Evolutionary conservation across 331 rosid genomes (phyloP).

Genomic region (Saraca asoca): DNA sequence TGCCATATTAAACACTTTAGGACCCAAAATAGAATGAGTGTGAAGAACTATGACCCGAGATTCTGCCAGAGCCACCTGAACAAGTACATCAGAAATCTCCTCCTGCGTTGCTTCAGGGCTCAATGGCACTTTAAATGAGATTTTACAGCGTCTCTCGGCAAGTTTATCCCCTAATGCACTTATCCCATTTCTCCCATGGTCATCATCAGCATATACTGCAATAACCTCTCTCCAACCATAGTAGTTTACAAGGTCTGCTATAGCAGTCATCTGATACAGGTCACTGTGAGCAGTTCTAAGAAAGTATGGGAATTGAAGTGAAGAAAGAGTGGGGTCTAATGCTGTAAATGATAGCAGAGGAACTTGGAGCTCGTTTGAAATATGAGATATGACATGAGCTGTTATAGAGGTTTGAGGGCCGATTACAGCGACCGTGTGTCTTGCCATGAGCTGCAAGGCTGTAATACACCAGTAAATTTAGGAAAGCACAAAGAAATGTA

Average conservation of each 20-base stretch:
- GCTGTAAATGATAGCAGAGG: conserved; percentile 84
- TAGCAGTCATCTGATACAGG: conserved; percentile 79
- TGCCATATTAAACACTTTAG: conserved; percentile 59
- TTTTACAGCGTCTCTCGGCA: conserved; percentile 74
- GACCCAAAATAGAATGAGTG: conserved; percentile 48
- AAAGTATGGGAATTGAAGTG: conserved; percentile 92
- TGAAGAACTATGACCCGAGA: conserved; percentile 80
- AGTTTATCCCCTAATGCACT: conserved; percentile 71
- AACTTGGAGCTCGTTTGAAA: conserved; percentile 88
- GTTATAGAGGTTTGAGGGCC: conserved; percentile 87
- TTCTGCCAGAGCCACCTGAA: conserved; percentile 78
- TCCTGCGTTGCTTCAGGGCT: conserved; percentile 46
- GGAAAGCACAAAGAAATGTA: conserved; percentile 27
- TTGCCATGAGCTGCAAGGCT: conserved; percentile 83
- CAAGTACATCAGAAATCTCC: conserved; percentile 65
- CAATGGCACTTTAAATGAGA: conserved; percentile 81
- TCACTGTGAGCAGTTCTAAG: conserved; percentile 73
- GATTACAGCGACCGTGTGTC: conserved; percentile 76
- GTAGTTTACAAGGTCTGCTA: conserved; percentile 72
- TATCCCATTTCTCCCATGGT: conserved; percentile 88
- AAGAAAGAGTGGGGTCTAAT: conserved; percentile 76
- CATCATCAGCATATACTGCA: conserved; percentile 85
- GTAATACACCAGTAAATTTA: conserved; percentile 25
- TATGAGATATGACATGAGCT: conserved; percentile 86
- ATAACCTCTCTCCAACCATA: conserved; percentile 84